A percentile compares a stretch with the other conserved stretches of the same genome.
Conservation (phyloP, 2,329 filamentous ascomycete genomes). For the Alternaria consortialis region DNA sequence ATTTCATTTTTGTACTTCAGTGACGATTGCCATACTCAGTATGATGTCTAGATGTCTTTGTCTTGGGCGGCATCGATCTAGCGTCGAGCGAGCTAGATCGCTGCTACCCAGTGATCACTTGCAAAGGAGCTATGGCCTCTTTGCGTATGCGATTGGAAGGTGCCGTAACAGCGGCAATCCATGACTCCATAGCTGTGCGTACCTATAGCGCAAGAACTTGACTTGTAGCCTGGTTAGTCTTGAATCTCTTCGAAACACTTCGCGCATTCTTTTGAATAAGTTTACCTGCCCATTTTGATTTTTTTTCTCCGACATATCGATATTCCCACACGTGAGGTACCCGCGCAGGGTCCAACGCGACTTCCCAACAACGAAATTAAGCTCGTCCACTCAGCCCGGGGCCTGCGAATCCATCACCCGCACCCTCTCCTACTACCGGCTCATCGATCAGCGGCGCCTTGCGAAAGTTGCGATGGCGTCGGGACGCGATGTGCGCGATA, state of each 20-base stretch:
- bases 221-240: constrained; percentile 2
- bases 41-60: background rate
- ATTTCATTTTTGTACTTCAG: background rate
- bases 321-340: constrained; percentile 21
- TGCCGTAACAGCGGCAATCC: constrained; percentile 23
- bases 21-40: background rate
- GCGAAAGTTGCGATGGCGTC: constrained; percentile 46
- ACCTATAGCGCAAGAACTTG: constrained; percentile 18
- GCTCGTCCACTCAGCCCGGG: constrained; percentile 34
- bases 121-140: constrained; percentile 21
- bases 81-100: background rate
- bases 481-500: constrained; percentile 78
- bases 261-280: constrained; percentile 9
- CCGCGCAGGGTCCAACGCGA: constrained; percentile 22
- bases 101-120: constrained; percentile 8
- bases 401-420: constrained; percentile 38
- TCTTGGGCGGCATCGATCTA: constrained; percentile 1
- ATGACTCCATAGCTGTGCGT: constrained; percentile 23
- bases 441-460: constrained; percentile 30
- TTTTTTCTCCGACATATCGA: constrained; percentile 2
- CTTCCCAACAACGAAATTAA: constrained; percentile 24
- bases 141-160: constrained; percentile 21
- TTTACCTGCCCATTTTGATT: constrained; percentile 9
- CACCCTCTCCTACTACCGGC: constrained; percentile 25
- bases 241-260: constrained; percentile 4